phyloP scores from a whole-genome alignment of 225 moss, liverwort and hornwort species.

The Physcomitrium patens region DNA sequence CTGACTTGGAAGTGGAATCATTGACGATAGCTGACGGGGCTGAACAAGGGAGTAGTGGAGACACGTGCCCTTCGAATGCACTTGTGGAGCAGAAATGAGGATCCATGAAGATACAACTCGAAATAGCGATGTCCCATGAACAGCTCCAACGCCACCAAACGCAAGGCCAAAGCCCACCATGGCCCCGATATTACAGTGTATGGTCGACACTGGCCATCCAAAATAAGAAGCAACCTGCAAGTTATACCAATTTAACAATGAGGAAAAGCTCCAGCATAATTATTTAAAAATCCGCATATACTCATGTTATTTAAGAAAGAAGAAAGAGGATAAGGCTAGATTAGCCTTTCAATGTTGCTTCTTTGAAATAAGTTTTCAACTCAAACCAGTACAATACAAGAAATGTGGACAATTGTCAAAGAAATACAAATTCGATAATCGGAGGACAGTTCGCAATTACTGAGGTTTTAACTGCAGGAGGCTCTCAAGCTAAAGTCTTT shows the following conservation, averaged over 20 bases:
- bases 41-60: not conserved
- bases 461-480: not conserved
- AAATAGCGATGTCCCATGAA: constrained; percentile 80
- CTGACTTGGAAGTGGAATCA: not conserved
- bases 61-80: constrained; percentile 84
- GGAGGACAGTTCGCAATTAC: not conserved
- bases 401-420: not conserved
- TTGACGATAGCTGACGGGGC: not conserved
- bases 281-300: not conserved
- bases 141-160: constrained; percentile 83
- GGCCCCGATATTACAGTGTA: constrained; percentile 94
- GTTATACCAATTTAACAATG: constrained; percentile 14
- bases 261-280: constrained; percentile 1
- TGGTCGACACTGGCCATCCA: constrained; percentile 97
- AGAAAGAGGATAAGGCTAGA: not conserved
- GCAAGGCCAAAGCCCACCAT: constrained; percentile 93
- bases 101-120: constrained; percentile 94
- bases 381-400: not conserved
- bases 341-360: not conserved
- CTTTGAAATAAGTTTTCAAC: not conserved
- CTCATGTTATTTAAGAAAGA: too few relatives aligned
- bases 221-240: constrained; percentile 91
- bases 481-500: not conserved
- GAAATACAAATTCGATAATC: constrained; percentile 1
- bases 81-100: constrained; percentile 83